Evolutionary conservation across 108 stramenopile species (phyloP), one percentile per base, ranked within the genome.

Genomic region (Schizochytrium sp.): DNA sequence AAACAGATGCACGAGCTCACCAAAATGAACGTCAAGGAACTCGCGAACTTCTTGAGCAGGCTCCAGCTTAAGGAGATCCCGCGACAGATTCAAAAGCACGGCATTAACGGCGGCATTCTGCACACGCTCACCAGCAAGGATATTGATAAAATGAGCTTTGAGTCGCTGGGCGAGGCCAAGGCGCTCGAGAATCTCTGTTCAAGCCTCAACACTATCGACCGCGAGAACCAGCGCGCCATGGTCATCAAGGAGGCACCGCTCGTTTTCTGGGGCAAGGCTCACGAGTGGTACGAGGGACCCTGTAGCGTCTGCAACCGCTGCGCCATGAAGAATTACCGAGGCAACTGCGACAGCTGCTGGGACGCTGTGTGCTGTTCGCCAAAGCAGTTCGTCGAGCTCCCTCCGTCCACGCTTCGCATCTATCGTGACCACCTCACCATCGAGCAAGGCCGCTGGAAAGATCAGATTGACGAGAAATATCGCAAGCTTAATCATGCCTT

Each of bases 381-480:
- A 6, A 53, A 53, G 45, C 19, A 47, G 76, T 53, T 28, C 48
- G 48, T 53, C 45, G 76, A 83, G 76, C 76, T 83, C 12, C 76
- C 76, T 8, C 48, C 45, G 23, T 83, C 76, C 6, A 25, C 51
- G 76, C 48, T 83, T 6, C 19, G 45, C n/a, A 53, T 83, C 48
- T 83, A 83, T 23, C 76, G 76, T 45, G 76, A 83, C 76, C 76
- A 83, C 51, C 45, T 83, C 51, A 53, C 76, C 19, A 83, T 83
- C 51, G 45, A 47, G 4, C 16, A 47, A 6, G 48, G 23, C 10
- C 45, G 45, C 51, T 83, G 76, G 76, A 47, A 53, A 16, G 76
- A 83, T 23, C 48, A 83, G 18, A 53, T 83, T 18, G 25, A 83
- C 23, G 51, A 83, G 19, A 83, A 83, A 23, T 83, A 83, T 4